phyloP scores from a whole-genome alignment of 202 grass and related monocot genomes.

The Musa balbisiana region DNA sequence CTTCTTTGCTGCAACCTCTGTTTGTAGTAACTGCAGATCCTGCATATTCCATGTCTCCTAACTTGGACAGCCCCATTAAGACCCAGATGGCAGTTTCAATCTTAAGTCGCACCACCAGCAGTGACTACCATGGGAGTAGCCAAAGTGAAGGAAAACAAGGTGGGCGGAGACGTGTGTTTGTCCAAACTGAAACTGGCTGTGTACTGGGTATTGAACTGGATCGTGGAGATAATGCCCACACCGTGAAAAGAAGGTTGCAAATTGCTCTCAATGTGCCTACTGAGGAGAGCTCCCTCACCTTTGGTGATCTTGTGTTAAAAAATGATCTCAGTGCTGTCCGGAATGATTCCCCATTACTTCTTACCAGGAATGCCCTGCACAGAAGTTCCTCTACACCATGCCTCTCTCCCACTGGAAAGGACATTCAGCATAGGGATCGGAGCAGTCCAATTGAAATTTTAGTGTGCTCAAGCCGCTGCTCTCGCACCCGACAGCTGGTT shows the following conservation, averaged over 20 bases:
- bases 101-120: constrained; percentile 59
- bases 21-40: neutral
- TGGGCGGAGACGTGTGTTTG: constrained; percentile 93
- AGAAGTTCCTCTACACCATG: constrained; percentile 88
- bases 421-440: constrained; percentile 42
- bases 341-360: constrained; percentile 81
- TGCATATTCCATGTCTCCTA: constrained; percentile 50
- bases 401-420: constrained; percentile 76
- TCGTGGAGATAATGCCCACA: constrained; percentile 75
- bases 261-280: constrained; percentile 70
- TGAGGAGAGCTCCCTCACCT: constrained; percentile 82
- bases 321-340: constrained; percentile 79
- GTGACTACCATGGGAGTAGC: constrained; percentile 54
- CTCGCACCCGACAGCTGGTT: constrained; percentile 59
- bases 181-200: constrained; percentile 88
- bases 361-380: constrained; percentile 73
- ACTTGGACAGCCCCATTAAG: constrained; percentile 76
- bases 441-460: constrained; percentile 85
- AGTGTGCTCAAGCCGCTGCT: constrained; percentile 60
- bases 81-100: constrained; percentile 92
- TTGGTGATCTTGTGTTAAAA: constrained; percentile 76
- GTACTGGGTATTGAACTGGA: constrained; percentile 81
- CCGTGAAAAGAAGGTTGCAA: constrained; percentile 92
- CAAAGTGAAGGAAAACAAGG: constrained; percentile 44
- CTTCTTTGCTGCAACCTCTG: constrained; percentile 4